Base-by-base conservation (phyloP, 2,329 filamentous ascomycete genomes). In the Arthrobotrys sphaeroides region DNA sequence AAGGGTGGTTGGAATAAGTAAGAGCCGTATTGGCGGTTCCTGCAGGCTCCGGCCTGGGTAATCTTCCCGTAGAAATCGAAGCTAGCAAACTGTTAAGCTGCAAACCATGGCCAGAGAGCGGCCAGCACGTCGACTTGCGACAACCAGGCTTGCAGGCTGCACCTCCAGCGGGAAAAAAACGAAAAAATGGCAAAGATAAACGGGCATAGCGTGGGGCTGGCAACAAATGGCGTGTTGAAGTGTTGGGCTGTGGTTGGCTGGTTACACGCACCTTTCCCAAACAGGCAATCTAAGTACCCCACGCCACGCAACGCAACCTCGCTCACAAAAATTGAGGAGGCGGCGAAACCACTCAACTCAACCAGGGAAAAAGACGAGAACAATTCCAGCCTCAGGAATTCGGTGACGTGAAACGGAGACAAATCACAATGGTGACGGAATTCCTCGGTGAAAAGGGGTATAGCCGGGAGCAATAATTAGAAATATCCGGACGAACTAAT, bases 21-120 rank as follows among this genome's bases (percentile, higher is more conserved):
- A 72, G 59, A 47, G 57, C 59, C 57, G 61, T 51, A 53, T 73
- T 73, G 51, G 66, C 28, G 33, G 61, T 65, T 70, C 43, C 43
- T 61, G 36, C 53, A 42, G 51, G 22, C 66, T 70, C 66, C 55
- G 55, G 55, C 66, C 55, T 70, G 55, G 66, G 66, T 61, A 70
- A 70, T 70, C 66, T 70, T 61, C 66, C 66, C 66, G 66, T 49
- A 70, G 55, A 18, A 22, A 59, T 36, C 47, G 40, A 60, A 36
- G 42, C 53, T 69, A 69, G 65, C 65, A 49, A 40, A n/a, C n/a
- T n/a, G 53, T 40, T 40, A 20, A 51, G 45, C 47, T 38, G 33
- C 47, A 40, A 65, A 55, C 45, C 45, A 65, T 42, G 61, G 62
- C 62, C 62, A 67, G 62, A 42, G 10, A 57, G 26, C 45, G 10